Evolutionary conservation across 2,329 filamentous ascomycete genomes (phyloP).

Genomic region (Beauveria medogensis): DNA sequence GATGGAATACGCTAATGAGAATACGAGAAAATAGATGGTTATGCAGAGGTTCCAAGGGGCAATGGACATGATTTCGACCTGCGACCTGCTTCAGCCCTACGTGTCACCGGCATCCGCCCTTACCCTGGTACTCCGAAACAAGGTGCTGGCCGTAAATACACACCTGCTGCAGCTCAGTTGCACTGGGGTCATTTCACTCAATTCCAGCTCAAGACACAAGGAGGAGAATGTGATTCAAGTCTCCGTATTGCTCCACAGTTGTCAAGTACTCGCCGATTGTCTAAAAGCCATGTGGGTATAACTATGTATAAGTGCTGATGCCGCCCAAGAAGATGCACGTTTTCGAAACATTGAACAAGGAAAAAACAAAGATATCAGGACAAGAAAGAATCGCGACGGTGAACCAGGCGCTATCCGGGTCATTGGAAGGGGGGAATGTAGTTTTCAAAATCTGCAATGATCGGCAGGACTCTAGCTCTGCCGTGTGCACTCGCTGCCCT

Average conservation of each 20-base stretch:
- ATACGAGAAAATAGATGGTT: neutral
- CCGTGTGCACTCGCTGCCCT: neutral
- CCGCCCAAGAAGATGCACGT: neutral
- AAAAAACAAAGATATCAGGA: neutral
- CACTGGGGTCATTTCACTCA: neutral
- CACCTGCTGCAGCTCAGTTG: neutral
- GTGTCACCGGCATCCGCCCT: neutral
- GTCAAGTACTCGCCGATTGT: neutral
- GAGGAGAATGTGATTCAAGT: neutral
- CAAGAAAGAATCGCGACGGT: neutral
- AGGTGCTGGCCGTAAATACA: neutral
- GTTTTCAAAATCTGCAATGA: neutral
- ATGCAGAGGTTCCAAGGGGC: neutral
- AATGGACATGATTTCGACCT: neutral
- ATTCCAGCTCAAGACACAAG: neutral
- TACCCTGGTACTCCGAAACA: neutral
- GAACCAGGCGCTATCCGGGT: neutral
- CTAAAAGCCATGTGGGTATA: neutral
- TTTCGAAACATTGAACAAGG: neutral
- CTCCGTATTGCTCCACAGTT: neutral
- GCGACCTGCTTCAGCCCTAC: neutral
- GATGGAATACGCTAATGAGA: neutral
- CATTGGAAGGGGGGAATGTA: neutral
- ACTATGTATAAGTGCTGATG: neutral
- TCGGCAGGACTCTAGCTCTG: neutral